Base-by-base conservation (phyloP, 73 alveolate species). In the Paramecium primaurelia region DNA sequence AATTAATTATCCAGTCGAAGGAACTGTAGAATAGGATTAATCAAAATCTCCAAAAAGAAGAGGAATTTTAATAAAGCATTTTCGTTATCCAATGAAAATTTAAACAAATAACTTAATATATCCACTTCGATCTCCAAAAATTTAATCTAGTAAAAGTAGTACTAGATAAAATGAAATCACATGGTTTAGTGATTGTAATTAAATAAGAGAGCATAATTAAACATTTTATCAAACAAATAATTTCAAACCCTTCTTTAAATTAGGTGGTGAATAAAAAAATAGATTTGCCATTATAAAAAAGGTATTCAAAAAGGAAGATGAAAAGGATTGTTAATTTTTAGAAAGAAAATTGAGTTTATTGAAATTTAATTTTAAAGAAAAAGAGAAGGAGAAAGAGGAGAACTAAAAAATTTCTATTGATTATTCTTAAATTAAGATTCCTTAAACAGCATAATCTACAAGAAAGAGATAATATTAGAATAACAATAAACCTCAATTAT, bases 1-100 rank as follows among this genome's bases (percentile, higher is more conserved):
- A 64, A 64, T 64, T 32, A 64, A 64, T 64, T 64, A 64, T 64
- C 84, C 84, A 32, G 51, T 64, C 26, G 84, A 64, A 64, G 84
- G 84, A 64, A 32, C 51, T 28, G 45, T 64, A 64, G 84, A 64
- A 28, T 6, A 64, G 22, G 84, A 64, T 3, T 64, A 11, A 20
- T 64, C 84, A 3, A 64, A 64, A 64, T 64, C 84, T 20, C 84
- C 84, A 25, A 32, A 64, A 18, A 64, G 84, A 64, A 28, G 84
- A 32, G 84, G 84, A 10, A 64, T 64, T 12, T 28, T 64, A 14
- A 32, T 64, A 14, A 64, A 64, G 47, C 42, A 64, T 12, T 34
- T 34, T 34, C 42, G 84, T 12, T 32, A 28, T 25, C 84, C 84
- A 11, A 28, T 64, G 51, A 64, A 28, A 14, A 64, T 64, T 1